phyloP scores from a whole-genome alignment of 768 basidiomycete genomes.

The Termitomyces sp. region DNA sequence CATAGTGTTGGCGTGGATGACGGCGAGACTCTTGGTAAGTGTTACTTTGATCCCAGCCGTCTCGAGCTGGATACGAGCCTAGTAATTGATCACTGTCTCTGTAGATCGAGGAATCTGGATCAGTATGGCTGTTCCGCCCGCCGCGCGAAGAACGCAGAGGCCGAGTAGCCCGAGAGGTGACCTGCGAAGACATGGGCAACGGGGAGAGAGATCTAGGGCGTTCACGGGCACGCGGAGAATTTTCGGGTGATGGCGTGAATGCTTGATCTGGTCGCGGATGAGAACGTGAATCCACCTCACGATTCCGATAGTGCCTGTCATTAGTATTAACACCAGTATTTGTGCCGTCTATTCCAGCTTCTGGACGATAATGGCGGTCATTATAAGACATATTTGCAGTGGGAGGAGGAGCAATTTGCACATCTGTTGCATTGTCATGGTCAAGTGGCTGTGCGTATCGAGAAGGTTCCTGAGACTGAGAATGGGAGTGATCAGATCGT shows the following conservation, averaged over 20 bases:
- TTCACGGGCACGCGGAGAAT: conserved; percentile 22
- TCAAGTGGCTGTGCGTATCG: conserved; percentile 12
- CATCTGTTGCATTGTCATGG: conserved; percentile 10
- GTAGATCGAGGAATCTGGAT: conserved; percentile 20
- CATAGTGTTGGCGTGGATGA: conserved; percentile 7
- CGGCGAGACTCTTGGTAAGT: conserved; percentile 16
- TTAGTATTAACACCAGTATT: conserved; percentile 15
- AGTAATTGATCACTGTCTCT: conserved; percentile 20
- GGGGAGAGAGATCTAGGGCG: conserved; percentile 24
- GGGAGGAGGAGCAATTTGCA: conserved; percentile 11
- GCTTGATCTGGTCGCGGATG: conserved; percentile 14
- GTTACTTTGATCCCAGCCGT: conserved; percentile 20
- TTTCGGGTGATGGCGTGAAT: conserved; percentile 20
- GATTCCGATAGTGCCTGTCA: conserved; percentile 17
- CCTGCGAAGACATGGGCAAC: conserved; percentile 10
- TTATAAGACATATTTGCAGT: conserved; percentile 36
- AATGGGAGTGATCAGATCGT: conserved; percentile 25
- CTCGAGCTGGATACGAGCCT: conserved; percentile 14
- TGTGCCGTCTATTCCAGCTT: conserved; percentile 15
- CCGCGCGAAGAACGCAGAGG: conserved; percentile 20
- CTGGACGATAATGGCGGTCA: conserved; percentile 65
- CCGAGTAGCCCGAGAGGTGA: conserved; percentile 15
- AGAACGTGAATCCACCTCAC: conserved; percentile 13
- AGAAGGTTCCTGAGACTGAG: conserved; percentile 21
- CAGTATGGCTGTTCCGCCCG: conserved; percentile 23